A percentile compares a stretch with the other conserved stretches of the same genome.
These are phyloP conservation scores for Monilinia aucupariae DNA, from an alignment of 2,329 filamentous ascomycete species.

Conservation along the genomic window DNA sequence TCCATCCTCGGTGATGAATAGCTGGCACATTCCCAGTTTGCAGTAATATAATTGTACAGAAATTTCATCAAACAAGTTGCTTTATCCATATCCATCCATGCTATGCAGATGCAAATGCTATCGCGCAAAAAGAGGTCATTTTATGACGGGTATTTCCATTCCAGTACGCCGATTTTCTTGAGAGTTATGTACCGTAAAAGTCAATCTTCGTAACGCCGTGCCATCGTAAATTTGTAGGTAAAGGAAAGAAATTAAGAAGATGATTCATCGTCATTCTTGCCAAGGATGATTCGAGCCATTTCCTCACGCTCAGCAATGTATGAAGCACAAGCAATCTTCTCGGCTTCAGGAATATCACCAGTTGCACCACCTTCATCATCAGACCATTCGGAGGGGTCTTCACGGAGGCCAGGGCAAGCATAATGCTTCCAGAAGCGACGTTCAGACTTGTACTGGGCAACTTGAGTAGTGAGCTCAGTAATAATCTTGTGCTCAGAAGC, in stretches of 20 bases:
- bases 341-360: conserved; percentile 41
- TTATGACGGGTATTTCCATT: conserved; percentile 10
- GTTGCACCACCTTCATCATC: conserved; percentile 57
- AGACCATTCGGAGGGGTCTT: conserved; percentile 51
- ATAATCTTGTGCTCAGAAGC: conserved; percentile 52
- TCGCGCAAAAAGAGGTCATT: conserved; percentile 7
- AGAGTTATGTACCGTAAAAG: conserved; percentile 2
- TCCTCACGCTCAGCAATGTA: conserved; percentile 8
- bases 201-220: not conserved
- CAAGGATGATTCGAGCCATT: conserved; percentile 7
- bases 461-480: conserved; percentile 50
- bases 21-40: conserved; percentile 2
- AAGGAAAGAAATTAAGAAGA: not conserved
- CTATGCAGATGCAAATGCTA: conserved; percentile 3
- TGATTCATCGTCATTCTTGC: not conserved
- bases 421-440: conserved; percentile 62
- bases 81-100: not conserved
- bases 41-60: not conserved
- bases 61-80: conserved; percentile 11
- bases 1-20: not conserved
- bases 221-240: not conserved
- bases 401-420: conserved; percentile 55
- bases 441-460: conserved; percentile 51
- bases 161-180: conserved; percentile 3
- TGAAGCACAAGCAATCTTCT: conserved; percentile 21